Conservation (phyloP, 2,329 filamentous ascomycete genomes). For the Plectosphaerella sp. region DNA sequence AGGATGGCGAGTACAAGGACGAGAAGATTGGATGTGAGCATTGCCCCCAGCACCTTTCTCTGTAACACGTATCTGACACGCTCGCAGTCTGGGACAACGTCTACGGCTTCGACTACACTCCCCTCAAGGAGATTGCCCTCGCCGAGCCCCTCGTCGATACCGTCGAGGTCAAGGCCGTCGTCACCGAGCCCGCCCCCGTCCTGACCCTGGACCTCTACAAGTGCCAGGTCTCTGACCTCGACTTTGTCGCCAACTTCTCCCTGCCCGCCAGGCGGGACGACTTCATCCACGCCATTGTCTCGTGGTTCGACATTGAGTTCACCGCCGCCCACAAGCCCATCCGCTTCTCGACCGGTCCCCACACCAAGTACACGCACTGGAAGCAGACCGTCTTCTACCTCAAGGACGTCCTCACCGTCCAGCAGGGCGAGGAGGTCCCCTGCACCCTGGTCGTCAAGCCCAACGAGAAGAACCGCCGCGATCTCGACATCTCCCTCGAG, state of each 20-base stretch:
- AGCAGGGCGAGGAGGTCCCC: conserved; percentile 75
- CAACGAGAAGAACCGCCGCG: conserved; percentile 89
- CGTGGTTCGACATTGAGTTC: conserved; percentile 99
- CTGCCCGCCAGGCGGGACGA: conserved; percentile 79
- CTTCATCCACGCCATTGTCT: conserved; percentile 92
- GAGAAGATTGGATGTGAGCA: conserved; percentile 97
- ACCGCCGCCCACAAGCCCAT: conserved; percentile 97
- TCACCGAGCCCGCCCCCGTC: conserved; percentile 83
- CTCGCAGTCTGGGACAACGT: conserved; percentile 94
- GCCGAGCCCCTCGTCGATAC: conserved; percentile 96
- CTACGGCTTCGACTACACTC: conserved; percentile 94
- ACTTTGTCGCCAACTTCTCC: conserved; percentile 75
- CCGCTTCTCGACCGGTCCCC: conserved; percentile 91
- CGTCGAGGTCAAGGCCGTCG: conserved; percentile 93
- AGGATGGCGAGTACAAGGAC: conserved; percentile 99
- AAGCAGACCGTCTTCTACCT: conserved; percentile 99
- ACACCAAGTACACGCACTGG: conserved; percentile 99
- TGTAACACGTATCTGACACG: background rate
- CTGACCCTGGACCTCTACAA: conserved; percentile 92
- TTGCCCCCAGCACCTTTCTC: too few relatives aligned
- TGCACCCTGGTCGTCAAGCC: conserved; percentile 78
- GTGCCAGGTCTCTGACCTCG: conserved; percentile 75
- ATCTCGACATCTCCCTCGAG: conserved; percentile 84
- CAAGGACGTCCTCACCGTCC: conserved; percentile 85
- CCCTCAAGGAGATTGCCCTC: conserved; percentile 88